Base-by-base conservation (phyloP, 371 early-diverging fungal genomes). In the Parasitella parasitica region DNA sequence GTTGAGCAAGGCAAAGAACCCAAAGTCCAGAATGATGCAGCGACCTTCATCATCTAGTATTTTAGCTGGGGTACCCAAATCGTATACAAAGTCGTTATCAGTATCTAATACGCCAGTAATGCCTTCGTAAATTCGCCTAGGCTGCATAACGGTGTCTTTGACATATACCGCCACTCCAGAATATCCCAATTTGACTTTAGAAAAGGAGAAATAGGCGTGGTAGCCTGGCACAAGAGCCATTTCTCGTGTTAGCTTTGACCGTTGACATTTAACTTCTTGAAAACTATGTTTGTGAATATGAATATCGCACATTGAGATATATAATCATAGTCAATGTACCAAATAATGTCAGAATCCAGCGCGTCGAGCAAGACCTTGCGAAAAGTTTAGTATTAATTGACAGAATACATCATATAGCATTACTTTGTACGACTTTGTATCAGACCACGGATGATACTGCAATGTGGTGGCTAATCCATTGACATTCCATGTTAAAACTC, bases 161-260 rank as follows among this genome's bases (percentile, higher is more conserved):
- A 88, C 80, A 69, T 88, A 90, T 6, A 87, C 82, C n/a, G 78
- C 89, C 0, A 91, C 92, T 0, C 94, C 94, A 13, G 91, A 89
- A 63, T 92, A 92, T 0, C 91, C 92, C 1, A 70, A 73, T 43
- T 82, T 86, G 18, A 67, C 66, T 37, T 79, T 76, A 28, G 88
- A 80, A 56, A 83, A 69, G 0, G 91, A 82, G 70, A 89, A 88
- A 72, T 92, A 93, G 12, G 89, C 88, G 54, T 89, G 81, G 67
- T 86, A 93, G 1, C 91, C 91, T 4, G 86, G 83, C 0, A 89
- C 81, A n/a, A 90, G 32, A 1, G 89, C 91, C 46, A 89, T 61
- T 12, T 87, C 85, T 22, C 84, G 53, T 15, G 86, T 80, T 6
- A 90, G 46, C 57, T 82, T 82, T 1, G 78, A 66, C 5, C 88